Evolutionary conservation across 2,329 filamentous ascomycete genomes (phyloP).

Genomic region (Clathrospora elynae): DNA sequence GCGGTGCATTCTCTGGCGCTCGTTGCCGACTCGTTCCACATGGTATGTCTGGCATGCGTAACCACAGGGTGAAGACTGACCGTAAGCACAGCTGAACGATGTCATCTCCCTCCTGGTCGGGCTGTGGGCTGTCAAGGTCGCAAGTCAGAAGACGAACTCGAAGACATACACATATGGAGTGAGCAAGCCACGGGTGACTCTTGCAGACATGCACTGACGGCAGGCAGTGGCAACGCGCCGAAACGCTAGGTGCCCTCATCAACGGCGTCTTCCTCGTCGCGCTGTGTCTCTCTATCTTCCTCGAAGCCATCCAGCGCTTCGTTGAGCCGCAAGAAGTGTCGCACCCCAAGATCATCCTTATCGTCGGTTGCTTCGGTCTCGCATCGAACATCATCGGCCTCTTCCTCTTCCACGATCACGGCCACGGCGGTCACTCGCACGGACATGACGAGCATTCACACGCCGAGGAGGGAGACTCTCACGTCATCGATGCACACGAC

Average conservation of each 20-base stretch:
- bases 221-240: constrained; percentile 86
- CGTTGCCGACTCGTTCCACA: constrained; percentile 97
- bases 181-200: constrained; percentile 47
- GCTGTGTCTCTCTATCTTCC: constrained; percentile 91
- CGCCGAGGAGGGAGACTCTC: constrained; percentile 59
- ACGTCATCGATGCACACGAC: constrained; percentile 53
- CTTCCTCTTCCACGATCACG: constrained; percentile 88
- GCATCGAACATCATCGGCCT: constrained; percentile 88
- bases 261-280: constrained; percentile 98
- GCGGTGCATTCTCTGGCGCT: constrained; percentile 88
- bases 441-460: constrained; percentile 51
- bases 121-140: constrained; percentile 91
- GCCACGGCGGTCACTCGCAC: constrained; percentile 67
- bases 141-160: constrained; percentile 76
- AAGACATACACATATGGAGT: constrained; percentile 96
- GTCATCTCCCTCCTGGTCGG: constrained; percentile 92
- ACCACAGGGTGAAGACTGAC: constrained; percentile 16
- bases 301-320: constrained; percentile 91
- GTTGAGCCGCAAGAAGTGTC: constrained; percentile 86
- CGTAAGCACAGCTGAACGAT: constrained; percentile 76
- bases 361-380: constrained; percentile 85
- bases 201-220: constrained; percentile 22
- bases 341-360: constrained; percentile 83
- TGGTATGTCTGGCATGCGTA: constrained; percentile 63
- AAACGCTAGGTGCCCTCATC: constrained; percentile 93